Conservation (phyloP, 495 filamentous ascomycete genomes). For the Oleoguttula mirabilis region DNA sequence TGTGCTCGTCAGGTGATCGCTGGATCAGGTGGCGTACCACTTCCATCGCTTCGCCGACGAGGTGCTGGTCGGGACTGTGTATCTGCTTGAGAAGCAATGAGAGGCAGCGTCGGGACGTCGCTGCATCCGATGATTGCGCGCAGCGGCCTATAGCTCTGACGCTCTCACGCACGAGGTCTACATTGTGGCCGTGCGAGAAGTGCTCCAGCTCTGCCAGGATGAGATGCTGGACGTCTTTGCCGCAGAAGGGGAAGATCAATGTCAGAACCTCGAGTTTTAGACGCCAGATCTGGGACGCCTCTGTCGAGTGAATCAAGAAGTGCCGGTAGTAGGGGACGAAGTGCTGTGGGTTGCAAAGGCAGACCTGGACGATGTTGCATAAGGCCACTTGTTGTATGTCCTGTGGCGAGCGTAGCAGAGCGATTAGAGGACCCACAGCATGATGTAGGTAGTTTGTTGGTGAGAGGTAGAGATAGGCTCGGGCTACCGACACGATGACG, state of each 20-base stretch:
- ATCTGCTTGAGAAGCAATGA: slow-evolving; percentile 72
- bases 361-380: slow-evolving; percentile 86
- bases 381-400: slow-evolving; percentile 83
- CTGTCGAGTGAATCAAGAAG: slow-evolving; percentile 71
- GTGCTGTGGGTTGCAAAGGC: slow-evolving; percentile 53
- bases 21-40: slow-evolving; percentile 94
- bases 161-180: slow-evolving; percentile 69
- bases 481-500: slow-evolving; percentile 75
- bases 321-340: slow-evolving; percentile 79
- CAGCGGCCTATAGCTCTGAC: slow-evolving; percentile 89
- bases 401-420: slow-evolving; percentile 67
- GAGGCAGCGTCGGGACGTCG: slow-evolving; percentile 63
- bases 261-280: slow-evolving; percentile 86
- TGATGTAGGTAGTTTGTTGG: slow-evolving; percentile 56
- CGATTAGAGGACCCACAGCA: slow-evolving; percentile 71
- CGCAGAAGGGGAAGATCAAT: slow-evolving; percentile 74
- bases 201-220: slow-evolving; percentile 88
- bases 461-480: slow-evolving; percentile 73
- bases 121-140: slow-evolving; percentile 56
- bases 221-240: slow-evolving; percentile 61
- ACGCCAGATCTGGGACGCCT: slow-evolving; percentile 73
- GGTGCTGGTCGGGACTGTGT: slow-evolving; percentile 66
- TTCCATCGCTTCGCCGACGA: slow-evolving; percentile 82
- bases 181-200: slow-evolving; percentile 67
- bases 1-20: slow-evolving; percentile 66